Evolutionary conservation across 192 early-diverging fungal species (phyloP).

Genomic region (Fimicolochytrium jonesii): DNA sequence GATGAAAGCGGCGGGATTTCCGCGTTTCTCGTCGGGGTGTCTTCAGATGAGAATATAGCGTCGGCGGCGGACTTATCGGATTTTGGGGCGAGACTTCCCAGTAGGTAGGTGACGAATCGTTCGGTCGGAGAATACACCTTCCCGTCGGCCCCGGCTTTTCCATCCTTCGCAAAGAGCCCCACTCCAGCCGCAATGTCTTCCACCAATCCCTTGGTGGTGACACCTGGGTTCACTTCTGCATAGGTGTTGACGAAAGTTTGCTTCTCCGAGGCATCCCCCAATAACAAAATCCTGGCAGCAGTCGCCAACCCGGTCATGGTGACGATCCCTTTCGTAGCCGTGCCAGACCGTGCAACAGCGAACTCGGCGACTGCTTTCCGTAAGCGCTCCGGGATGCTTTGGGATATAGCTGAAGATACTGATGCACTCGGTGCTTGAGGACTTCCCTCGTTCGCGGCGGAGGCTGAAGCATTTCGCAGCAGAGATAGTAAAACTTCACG

Average conservation of each 20-base stretch:
- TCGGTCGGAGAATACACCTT: neutral
- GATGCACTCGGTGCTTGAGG: no score
- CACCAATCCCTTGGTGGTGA: neutral
- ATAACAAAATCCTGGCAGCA: neutral
- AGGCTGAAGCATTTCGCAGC: no score
- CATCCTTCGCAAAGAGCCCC: neutral
- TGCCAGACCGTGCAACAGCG: no score
- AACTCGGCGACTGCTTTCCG: no score
- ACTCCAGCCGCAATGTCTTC: constrained; percentile 1
- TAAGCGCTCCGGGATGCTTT: no score
- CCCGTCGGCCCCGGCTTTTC: no score
- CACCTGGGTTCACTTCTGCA: neutral
- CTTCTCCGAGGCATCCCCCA: constrained; percentile 1
- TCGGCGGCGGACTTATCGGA: neutral
- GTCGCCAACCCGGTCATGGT: neutral
- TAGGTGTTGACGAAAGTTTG: neutral
- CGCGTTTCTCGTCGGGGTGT: neutral
- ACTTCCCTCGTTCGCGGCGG: no score
- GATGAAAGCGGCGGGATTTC: neutral
- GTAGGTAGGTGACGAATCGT: neutral
- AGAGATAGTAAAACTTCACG: no score
- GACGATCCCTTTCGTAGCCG: no score
- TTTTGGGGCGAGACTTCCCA: neutral
- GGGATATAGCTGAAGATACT: no score
- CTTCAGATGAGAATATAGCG: neutral